These are phyloP conservation scores for Xanthoceras sorbifolium DNA, from an alignment of 345 rosid genomes.

Conservation along the genomic window DNA sequence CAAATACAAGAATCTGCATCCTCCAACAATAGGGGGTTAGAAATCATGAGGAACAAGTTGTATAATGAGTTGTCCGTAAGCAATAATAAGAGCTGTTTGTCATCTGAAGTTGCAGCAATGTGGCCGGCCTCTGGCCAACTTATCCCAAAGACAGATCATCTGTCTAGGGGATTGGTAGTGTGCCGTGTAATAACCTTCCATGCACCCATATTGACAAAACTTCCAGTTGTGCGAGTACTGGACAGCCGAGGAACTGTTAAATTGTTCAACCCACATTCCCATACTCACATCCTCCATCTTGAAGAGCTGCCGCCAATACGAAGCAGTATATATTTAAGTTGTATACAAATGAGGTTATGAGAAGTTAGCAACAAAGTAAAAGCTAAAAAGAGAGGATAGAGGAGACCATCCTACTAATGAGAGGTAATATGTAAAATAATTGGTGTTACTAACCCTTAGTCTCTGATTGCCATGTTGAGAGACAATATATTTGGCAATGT, in stretches of 20 bases:
- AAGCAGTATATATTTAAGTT: conserved; percentile 2
- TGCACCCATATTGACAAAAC: conserved; percentile 94
- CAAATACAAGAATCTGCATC: not conserved
- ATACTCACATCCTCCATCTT: conserved; percentile 99
- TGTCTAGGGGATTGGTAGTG: conserved; percentile 97
- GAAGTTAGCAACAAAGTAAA: not conserved
- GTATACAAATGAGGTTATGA: not conserved
- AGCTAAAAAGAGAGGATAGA: not conserved
- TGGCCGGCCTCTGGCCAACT: conserved; percentile 70
- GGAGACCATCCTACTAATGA: not conserved
- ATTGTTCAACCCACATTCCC: conserved; percentile 98
- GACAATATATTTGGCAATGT: conserved; percentile 62
- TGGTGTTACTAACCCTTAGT: conserved; percentile 62
- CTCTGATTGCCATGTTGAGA: conserved; percentile 59
- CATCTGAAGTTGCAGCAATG: conserved; percentile 90
- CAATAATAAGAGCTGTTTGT: conserved; percentile 20
- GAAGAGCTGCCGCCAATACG: conserved; percentile 58
- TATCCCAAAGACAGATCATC: conserved; percentile 92
- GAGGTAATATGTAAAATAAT: conserved; percentile 6
- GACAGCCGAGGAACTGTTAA: conserved; percentile 59
- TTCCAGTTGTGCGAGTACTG: conserved; percentile 94
- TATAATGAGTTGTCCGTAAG: not conserved
- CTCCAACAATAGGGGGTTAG: not conserved
- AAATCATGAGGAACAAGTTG: not conserved
- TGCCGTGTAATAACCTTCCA: conserved; percentile 81